These are phyloP conservation scores for Oxytropis ochrocephala DNA, from an alignment of 306 rosid genomes.

Conservation along the genomic window DNA sequence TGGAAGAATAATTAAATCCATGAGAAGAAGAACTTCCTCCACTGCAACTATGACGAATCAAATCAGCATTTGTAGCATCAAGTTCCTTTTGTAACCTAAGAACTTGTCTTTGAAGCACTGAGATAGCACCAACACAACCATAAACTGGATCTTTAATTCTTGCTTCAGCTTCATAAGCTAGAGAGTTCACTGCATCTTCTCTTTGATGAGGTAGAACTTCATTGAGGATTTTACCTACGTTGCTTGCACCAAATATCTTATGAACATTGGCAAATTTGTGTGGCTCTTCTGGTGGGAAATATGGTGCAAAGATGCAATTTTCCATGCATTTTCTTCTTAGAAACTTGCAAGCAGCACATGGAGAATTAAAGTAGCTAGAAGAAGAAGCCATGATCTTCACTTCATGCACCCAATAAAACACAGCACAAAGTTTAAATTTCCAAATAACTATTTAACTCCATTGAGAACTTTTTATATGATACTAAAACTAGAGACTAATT, in stretches of 20 bases:
- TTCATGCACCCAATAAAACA: neutral
- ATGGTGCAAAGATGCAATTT: slow-evolving; percentile 73
- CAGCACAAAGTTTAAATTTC: neutral
- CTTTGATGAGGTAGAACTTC: slow-evolving; percentile 79
- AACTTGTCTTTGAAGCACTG: slow-evolving; percentile 75
- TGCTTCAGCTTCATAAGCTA: slow-evolving; percentile 94
- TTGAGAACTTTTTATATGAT: neutral
- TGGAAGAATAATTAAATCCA: slow-evolving; percentile 29
- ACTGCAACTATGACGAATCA: slow-evolving; percentile 40
- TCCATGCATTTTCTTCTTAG: slow-evolving; percentile 76
- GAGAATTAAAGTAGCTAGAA: slow-evolving; percentile 64
- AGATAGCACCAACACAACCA: slow-evolving; percentile 86
- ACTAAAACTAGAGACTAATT: no score
- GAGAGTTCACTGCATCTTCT: slow-evolving; percentile 80
- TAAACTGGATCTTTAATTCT: slow-evolving; percentile 86
- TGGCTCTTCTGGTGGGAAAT: slow-evolving; percentile 87
- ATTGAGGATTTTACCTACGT: slow-evolving; percentile 72
- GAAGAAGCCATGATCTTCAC: slow-evolving; percentile 55
- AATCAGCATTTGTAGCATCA: slow-evolving; percentile 70
- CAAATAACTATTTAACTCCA: neutral
- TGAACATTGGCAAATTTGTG: slow-evolving; percentile 82
- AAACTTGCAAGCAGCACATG: slow-evolving; percentile 95
- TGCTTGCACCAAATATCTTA: slow-evolving; percentile 93
- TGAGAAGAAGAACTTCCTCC: slow-evolving; percentile 28
- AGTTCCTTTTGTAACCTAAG: slow-evolving; percentile 79